Evolutionary conservation across 129 eudicot genomes (phyloP).

Genomic region (Artemisia annua): DNA sequence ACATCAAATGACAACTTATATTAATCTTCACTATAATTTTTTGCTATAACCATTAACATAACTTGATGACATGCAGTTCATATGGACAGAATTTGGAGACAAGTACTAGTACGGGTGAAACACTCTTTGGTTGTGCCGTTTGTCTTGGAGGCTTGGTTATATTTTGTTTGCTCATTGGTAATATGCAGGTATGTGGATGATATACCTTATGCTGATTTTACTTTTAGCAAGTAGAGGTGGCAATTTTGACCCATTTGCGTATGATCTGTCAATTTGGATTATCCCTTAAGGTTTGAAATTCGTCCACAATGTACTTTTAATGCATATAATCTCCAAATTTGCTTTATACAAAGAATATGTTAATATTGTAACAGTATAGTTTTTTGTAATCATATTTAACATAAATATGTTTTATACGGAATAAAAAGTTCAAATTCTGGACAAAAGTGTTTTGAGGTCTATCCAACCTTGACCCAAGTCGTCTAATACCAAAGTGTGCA

Average conservation of each 20-base stretch:
- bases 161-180: conserved; percentile 76
- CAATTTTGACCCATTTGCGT: too few relatives aligned
- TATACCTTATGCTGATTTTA: too few relatives aligned
- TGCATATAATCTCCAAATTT: background rate
- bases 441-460: too few relatives aligned
- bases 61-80: conserved; percentile 50
- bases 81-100: conserved; percentile 72
- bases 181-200: conserved; percentile 66
- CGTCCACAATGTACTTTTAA: too few relatives aligned
- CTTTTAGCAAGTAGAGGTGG: too few relatives aligned
- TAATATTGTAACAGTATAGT: background rate
- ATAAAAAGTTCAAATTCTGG: too few relatives aligned
- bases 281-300: too few relatives aligned
- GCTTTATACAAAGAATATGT: background rate
- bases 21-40: background rate
- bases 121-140: conserved; percentile 51
- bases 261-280: too few relatives aligned
- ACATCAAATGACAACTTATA: background rate
- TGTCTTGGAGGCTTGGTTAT: conserved; percentile 78
- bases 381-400: too few relatives aligned
- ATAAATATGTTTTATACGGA: too few relatives aligned
- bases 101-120: conserved; percentile 61
- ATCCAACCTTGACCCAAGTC: too few relatives aligned
- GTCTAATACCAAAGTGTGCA: too few relatives aligned
- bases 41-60: background rate